These are phyloP conservation scores for Puccinia horiana DNA, from an alignment of 1,284 basidiomycete genomes.

Conservation along the genomic window DNA sequence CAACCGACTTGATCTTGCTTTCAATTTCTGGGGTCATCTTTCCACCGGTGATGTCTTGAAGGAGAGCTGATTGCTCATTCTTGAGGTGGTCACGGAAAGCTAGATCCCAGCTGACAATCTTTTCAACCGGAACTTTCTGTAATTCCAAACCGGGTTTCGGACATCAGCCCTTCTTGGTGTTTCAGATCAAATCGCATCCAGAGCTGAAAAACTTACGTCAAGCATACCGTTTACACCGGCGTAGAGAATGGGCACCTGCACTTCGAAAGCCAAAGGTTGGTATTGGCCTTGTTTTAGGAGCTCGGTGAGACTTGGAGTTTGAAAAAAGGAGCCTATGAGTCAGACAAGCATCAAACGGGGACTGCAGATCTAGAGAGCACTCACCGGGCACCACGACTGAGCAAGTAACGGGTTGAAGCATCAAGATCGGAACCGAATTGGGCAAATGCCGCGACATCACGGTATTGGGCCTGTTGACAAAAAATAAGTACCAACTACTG, in stretches of 20 bases:
- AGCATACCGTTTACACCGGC: conserved; percentile 95
- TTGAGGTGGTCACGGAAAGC: conserved; percentile 75
- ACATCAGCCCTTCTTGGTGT: not conserved
- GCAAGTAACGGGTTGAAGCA: conserved; percentile 94
- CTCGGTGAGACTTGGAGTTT: conserved; percentile 85
- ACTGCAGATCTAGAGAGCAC: not conserved
- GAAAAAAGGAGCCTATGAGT: not conserved
- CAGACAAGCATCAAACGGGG: conserved; percentile 42
- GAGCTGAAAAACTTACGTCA: conserved; percentile 50
- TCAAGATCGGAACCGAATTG: conserved; percentile 99
- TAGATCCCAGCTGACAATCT: conserved; percentile 91
- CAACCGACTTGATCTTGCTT: conserved; percentile 81
- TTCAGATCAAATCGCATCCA: conserved; percentile 13
- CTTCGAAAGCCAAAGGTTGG: conserved; percentile 81
- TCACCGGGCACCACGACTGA: conserved; percentile 72
- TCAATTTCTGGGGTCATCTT: conserved; percentile 85
- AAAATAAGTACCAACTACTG: not conserved
- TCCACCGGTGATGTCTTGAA: conserved; percentile 72
- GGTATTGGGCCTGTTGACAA: conserved; percentile 73
- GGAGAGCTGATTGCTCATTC: conserved; percentile 56
- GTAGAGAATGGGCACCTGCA: conserved; percentile 98
- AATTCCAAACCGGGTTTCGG: conserved; percentile 63
- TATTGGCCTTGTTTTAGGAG: conserved; percentile 99
- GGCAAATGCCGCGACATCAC: conserved; percentile 98
- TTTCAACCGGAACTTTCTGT: conserved; percentile 86